Evolutionary conservation across 1,284 basidiomycete species (phyloP), one percentile per base, ranked within the genome.

Genomic region (Singerocomus rubriflavus): DNA sequence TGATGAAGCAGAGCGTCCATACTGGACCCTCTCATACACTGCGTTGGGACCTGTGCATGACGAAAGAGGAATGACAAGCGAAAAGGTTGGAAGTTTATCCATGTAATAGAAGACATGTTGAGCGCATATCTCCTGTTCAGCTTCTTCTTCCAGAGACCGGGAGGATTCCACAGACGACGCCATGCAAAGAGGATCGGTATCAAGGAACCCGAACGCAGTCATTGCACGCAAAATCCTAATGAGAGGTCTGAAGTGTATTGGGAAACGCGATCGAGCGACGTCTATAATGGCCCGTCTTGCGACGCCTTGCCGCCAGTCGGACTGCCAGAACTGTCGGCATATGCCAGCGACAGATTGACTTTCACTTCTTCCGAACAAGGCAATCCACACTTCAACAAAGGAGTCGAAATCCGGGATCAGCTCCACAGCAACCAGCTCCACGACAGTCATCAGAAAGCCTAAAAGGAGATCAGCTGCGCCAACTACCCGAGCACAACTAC

Each of bases 311-410:
- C 76, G 71, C 77, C 81, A 85, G 60, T 91, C 88, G 3, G 73
- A 72, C 48, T 80, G 76, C 89, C 90, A 91, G 64, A 82, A 91
- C 63, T 93, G 89, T 27, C 77, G 74, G 59, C 88, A 91, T 53
- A 93, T 84, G 6, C 79, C 78, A 21, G 77, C 73, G n/a, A 90
- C 76, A 8, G 84, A 80, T 26, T 74, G 72, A 44, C 77, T 78
- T 58, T 92, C 87, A 54, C 87, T 88, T 37, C 88, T 79, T 13
- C 88, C 87, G 56, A 91, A 94, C 5, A 93, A 74, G 0, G 84
- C 79, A 44, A 87, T 79, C 88, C 91, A 93, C 3, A 90, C 81
- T 46, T 87, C 80, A 30, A 91, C 75, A 14, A 94, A 74, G 0
- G 71, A 74, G 16, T 88, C 82, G 54, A 89, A 88, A 53, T 88